phyloP scores from a whole-genome alignment of 2,329 filamentous ascomycete genomes.

The Metarhizium brunneum region DNA sequence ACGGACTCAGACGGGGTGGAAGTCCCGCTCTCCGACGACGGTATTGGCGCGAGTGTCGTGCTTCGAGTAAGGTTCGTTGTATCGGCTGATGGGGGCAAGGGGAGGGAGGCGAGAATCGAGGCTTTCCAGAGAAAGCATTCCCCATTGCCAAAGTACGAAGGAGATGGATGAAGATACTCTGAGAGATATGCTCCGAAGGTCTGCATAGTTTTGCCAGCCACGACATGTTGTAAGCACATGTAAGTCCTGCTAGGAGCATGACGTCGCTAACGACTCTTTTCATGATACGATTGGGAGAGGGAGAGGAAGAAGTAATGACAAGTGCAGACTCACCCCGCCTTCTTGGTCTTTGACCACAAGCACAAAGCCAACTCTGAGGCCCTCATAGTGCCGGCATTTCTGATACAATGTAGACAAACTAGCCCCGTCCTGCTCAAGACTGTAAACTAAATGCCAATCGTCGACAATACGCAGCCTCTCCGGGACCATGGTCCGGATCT shows the following conservation, averaged over 20 bases:
- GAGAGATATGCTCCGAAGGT: conserved; percentile 92
- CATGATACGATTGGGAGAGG: neutral
- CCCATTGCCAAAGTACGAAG: conserved; percentile 90
- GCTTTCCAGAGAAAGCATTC: conserved; percentile 74
- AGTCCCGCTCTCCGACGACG: conserved; percentile 8
- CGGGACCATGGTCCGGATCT: conserved; percentile 83
- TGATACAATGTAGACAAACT: conserved; percentile 81
- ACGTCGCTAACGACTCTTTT: neutral
- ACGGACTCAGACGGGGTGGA: conserved; percentile 54
- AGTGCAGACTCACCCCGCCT: conserved; percentile 51
- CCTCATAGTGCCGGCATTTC: conserved; percentile 57
- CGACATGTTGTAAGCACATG: conserved; percentile 1
- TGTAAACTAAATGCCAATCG: conserved; percentile 80
- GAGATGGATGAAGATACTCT: conserved; percentile 69
- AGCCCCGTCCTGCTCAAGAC: conserved; percentile 83
- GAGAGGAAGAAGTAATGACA: neutral
- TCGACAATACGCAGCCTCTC: conserved; percentile 80
- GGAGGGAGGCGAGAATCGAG: conserved; percentile 45
- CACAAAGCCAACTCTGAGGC: conserved; percentile 75
- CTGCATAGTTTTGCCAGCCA: conserved; percentile 22
- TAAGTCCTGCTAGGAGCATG: neutral
- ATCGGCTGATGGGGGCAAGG: conserved; percentile 42
- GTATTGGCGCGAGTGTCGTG: conserved; percentile 22
- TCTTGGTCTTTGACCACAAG: conserved; percentile 73
- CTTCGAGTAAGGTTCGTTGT: conserved; percentile 37